Conservation (phyloP, 148 eudicot genomes). For the Camellia granthamiana region DNA sequence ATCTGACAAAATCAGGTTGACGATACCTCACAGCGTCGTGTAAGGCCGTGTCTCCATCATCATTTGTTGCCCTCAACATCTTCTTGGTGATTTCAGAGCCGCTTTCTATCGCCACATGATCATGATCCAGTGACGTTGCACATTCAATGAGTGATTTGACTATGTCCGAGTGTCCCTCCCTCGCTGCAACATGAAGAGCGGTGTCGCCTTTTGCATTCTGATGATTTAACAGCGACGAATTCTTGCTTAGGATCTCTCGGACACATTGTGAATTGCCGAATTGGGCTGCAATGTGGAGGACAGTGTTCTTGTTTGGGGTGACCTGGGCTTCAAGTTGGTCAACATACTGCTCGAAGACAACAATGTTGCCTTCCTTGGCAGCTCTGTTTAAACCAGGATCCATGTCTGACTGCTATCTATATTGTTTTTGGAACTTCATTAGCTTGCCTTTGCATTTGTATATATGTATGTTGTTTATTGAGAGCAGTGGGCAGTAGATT, state of each 20-base stretch:
- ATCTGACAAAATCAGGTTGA: not conserved
- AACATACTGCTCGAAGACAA: not conserved
- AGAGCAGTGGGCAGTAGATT: too few relatives aligned
- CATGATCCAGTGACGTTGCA: not conserved
- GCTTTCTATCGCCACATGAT: conserved; percentile 5
- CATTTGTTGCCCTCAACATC: conserved; percentile 9
- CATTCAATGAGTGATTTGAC: conserved; percentile 2
- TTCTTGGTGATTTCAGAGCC: conserved; percentile 13
- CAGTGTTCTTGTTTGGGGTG: conserved; percentile 15
- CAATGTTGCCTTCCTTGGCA: conserved; percentile 12
- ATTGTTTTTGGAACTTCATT: too few relatives aligned
- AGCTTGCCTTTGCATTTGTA: too few relatives aligned
- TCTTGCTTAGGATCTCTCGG: not conserved
- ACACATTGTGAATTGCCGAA: conserved; percentile 7
- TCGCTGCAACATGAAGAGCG: conserved; percentile 6
- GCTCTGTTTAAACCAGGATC: conserved; percentile 5
- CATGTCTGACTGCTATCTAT: not conserved
- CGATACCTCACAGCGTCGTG: conserved; percentile 17
- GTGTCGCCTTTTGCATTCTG: not conserved
- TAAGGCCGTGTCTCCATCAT: not conserved
- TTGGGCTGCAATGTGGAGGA: conserved; percentile 18
- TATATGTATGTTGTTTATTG: too few relatives aligned
- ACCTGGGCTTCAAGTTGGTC: not conserved
- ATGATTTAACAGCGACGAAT: not conserved
- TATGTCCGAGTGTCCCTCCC: not conserved